Evolutionary conservation across 2,329 filamentous ascomycete genomes (phyloP), one percentile per base, ranked within the genome.

Genomic region (Scytalidium sp.): DNA sequence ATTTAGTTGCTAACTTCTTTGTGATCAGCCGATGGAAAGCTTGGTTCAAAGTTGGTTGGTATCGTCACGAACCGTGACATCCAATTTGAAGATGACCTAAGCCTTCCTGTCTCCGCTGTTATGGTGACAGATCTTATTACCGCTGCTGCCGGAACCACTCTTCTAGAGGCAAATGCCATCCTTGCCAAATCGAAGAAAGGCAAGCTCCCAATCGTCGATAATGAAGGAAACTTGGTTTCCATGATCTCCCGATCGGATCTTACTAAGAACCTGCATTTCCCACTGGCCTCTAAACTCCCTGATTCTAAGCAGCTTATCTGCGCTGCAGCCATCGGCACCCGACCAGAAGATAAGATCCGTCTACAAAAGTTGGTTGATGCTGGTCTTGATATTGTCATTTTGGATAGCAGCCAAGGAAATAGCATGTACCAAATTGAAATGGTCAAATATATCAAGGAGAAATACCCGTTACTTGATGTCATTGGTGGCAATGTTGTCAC

Each of bases 401-500:
- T 99, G 47, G 94, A 99, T 78, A 94, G 88, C 74, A 95, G 89
- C 66, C 94, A 99, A 76, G 94, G 94, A 60, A 97, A 97, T 83
- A 94, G 88, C 74, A 91, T 97, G 79, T 99, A 93, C 81, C 93
- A 97, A 77, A 87, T 97, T 57, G 90, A 96, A 54, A 99, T 99
- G 94, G 84, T 99, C 77, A 91, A 92, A 74, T 97, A 87, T 79
- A 81, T 94, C 76, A 99, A 99, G 81, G 70, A 85, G 60, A 89
- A 85, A 61, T 93, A 85, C 76, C 90, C 93, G 25, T 75, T 78
- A 45, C 79, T 99, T 56, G 92, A 99, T 62, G 94, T 99, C 67
- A 96, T 99, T 67, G 95, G 88, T 67, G 94, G 94, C 75, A 99
- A 99, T 74, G 94, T 99, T 60, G 94, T 99, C 63, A 99, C 94